Conservation (phyloP, 2,329 filamentous ascomycete genomes). For the Fusarium sacchari region DNA sequence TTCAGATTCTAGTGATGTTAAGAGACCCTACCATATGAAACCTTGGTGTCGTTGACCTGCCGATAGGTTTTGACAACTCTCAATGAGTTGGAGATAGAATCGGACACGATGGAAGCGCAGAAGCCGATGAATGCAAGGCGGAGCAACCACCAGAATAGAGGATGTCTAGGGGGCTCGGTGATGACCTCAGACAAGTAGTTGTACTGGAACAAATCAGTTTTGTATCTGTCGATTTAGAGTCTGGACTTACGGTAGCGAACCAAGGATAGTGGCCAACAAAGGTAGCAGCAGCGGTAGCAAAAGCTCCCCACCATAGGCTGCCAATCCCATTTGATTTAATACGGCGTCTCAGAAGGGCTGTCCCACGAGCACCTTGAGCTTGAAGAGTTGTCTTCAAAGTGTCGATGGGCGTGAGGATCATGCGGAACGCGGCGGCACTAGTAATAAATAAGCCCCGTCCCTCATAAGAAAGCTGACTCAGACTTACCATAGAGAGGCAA, state of each 20-base stretch:
- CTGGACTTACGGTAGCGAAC: conserved; percentile 56
- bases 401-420: conserved; percentile 59
- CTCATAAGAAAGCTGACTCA: fast-evolving
- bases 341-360: conserved; percentile 54
- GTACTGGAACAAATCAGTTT: conserved; percentile 48
- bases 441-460: neutral
- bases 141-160: conserved; percentile 54
- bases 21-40: conserved; percentile 54
- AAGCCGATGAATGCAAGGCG: conserved; percentile 53
- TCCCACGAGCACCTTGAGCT: conserved; percentile 57
- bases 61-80: conserved; percentile 61
- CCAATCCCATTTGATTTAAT: conserved; percentile 56
- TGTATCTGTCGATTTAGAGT: fast-evolving
- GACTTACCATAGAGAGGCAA: conserved; percentile 55
- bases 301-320: conserved; percentile 61
- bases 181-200: conserved; percentile 54
- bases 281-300: conserved; percentile 59
- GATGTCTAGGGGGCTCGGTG: conserved; percentile 53
- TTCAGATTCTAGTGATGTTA: fast-evolving
- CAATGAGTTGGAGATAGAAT: conserved; percentile 59
- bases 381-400: conserved; percentile 62
- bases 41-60: conserved; percentile 59
- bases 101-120: conserved; percentile 56
- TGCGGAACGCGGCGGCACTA: conserved; percentile 58
- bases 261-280: conserved; percentile 62